Conservation (phyloP, 2,329 filamentous ascomycete species). For the Fusarium coicis region DNA sequence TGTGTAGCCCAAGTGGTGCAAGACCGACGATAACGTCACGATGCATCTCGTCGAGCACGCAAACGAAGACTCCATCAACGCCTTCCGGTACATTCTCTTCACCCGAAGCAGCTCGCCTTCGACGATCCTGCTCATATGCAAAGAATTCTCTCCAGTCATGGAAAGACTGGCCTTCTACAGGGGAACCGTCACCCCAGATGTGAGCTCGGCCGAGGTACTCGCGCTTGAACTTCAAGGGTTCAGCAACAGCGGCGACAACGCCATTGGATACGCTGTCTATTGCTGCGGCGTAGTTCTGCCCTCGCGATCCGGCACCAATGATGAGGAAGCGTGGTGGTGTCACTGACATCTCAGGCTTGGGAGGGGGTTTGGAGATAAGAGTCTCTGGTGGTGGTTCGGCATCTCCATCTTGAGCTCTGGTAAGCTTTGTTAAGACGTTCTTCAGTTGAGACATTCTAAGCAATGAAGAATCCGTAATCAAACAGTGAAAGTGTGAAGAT, state of each 20-base stretch:
- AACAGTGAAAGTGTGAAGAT: background rate
- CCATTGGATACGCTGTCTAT: slow-evolving; percentile 73
- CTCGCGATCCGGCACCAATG: slow-evolving; percentile 85
- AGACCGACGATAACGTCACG: slow-evolving; percentile 81
- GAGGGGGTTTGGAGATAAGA: slow-evolving; percentile 46
- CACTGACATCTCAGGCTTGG: slow-evolving; percentile 58
- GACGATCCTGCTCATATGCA: slow-evolving; percentile 73
- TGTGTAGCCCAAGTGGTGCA: slow-evolving; percentile 76
- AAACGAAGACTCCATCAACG: slow-evolving; percentile 71
- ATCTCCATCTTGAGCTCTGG: slow-evolving; percentile 15
- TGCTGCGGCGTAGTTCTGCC: slow-evolving; percentile 77
- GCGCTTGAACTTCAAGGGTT: slow-evolving; percentile 83
- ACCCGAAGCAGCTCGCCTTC: slow-evolving; percentile 62
- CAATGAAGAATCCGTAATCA: background rate
- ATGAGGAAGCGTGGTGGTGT: slow-evolving; percentile 76
- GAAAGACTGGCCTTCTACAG: slow-evolving; percentile 75
- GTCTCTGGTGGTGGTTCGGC: slow-evolving; percentile 36
- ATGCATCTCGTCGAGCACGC: slow-evolving; percentile 89
- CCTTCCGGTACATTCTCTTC: slow-evolving; percentile 60
- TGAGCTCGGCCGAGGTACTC: slow-evolving; percentile 74
- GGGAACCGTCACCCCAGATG: slow-evolving; percentile 71
- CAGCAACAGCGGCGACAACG: slow-evolving; percentile 80
- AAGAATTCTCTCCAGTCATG: slow-evolving; percentile 79
- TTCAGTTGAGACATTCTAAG: slow-evolving; percentile 37
- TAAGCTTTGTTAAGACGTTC: slow-evolving; percentile 33